Conservation (phyloP, 345 rosid species). For the Eucalyptus pauciflora region DNA sequence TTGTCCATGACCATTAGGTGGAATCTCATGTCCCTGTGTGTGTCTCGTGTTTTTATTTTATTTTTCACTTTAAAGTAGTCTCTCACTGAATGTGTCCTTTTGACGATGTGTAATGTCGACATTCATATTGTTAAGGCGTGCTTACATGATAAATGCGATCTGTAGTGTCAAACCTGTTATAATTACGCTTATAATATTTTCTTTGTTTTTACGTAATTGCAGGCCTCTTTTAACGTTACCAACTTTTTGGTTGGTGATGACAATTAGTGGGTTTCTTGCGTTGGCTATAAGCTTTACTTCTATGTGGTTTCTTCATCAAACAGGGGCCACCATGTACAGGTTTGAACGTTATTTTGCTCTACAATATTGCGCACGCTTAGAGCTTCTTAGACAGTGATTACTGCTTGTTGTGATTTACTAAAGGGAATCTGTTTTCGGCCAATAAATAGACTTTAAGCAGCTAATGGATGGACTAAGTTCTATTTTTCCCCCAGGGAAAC, state of each 20-base stretch:
- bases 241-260: constrained; percentile 75
- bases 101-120: background rate
- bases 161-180: background rate
- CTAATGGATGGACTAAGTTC: background rate
- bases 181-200: background rate
- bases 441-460: background rate
- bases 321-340: constrained; percentile 96
- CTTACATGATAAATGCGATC: background rate
- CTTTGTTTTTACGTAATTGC: background rate
- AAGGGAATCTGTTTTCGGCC: background rate
- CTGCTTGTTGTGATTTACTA: background rate
- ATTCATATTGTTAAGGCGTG: background rate
- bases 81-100: background rate
- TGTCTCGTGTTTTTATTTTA: background rate
- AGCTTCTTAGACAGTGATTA: background rate
- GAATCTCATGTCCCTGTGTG: background rate
- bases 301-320: constrained; percentile 98
- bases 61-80: background rate
- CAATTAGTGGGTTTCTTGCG: constrained; percentile 76
- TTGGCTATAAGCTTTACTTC: constrained; percentile 96
- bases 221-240: constrained; percentile 81
- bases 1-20: background rate
- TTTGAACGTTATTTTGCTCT: background rate
- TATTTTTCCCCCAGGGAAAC: background rate
- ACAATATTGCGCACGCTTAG: background rate